These are phyloP conservation scores for Exophiala sp. DNA, from an alignment of 2,329 filamentous ascomycete species.

Conservation along the genomic window DNA sequence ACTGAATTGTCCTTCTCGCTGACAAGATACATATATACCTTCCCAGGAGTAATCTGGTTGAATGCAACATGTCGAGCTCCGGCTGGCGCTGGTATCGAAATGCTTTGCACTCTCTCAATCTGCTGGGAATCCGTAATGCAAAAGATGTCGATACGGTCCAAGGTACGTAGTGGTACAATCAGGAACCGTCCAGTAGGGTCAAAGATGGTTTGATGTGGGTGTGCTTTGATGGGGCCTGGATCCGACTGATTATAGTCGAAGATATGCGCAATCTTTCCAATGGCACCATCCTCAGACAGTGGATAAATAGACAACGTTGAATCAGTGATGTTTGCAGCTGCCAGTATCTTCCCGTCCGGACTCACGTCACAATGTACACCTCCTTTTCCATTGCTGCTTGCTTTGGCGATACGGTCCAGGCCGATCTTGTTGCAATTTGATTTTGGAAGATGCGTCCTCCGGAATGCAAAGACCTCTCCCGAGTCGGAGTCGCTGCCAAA, in stretches of 20 bases:
- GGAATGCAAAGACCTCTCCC: background rate
- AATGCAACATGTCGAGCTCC: constrained; percentile 11
- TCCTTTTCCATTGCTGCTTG: constrained; percentile 14
- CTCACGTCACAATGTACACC: constrained; percentile 11
- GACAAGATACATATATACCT: constrained; percentile 13
- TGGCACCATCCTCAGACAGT: constrained; percentile 1
- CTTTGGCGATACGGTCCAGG: background rate
- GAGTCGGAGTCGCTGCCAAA: background rate
- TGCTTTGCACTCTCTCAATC: constrained; percentile 1
- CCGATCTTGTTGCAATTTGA: background rate
- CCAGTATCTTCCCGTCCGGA: constrained; percentile 6
- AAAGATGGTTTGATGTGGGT: constrained; percentile 13
- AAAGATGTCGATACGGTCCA: constrained; percentile 11
- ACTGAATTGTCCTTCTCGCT: constrained; percentile 17
- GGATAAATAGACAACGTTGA: constrained; percentile 12
- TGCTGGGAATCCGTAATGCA: background rate
- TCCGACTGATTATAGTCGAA: constrained; percentile 11
- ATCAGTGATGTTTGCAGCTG: constrained; percentile 7
- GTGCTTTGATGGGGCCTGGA: constrained; percentile 2
- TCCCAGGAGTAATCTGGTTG: constrained; percentile 3
- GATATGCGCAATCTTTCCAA: constrained; percentile 2
- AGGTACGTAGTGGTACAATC: constrained; percentile 8
- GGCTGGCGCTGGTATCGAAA: constrained; percentile 1
- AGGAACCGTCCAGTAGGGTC: constrained; percentile 13
- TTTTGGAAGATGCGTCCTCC: too few species aligned